phyloP scores from a whole-genome alignment of 805 yeast species.

The Spathaspora boniae region DNA sequence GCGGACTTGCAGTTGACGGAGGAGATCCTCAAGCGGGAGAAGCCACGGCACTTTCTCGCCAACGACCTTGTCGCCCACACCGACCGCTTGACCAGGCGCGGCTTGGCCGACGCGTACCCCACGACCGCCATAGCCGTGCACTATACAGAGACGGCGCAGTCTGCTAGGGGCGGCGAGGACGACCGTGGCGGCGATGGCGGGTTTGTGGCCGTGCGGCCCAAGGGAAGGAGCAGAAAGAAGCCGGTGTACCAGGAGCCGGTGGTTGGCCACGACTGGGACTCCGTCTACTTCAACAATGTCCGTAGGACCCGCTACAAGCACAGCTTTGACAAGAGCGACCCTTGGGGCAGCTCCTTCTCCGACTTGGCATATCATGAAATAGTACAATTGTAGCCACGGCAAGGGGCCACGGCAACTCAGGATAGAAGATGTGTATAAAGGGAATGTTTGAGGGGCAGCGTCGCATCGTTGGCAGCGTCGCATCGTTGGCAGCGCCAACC shows the following conservation, averaged over 20 bases:
- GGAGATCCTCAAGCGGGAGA: slow-evolving; percentile 23
- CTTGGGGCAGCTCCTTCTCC: slow-evolving; percentile 52
- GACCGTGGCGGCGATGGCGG: slow-evolving; percentile 14
- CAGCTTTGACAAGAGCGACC: slow-evolving; percentile 20
- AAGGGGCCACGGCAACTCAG: too few relatives aligned
- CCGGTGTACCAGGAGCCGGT: slow-evolving; percentile 27
- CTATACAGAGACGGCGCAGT: slow-evolving; percentile 9
- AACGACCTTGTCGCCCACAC: slow-evolving; percentile 54
- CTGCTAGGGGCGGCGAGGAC: slow-evolving; percentile 3
- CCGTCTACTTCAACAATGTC: slow-evolving; percentile 28
- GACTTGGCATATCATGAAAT: slow-evolving; percentile 46
- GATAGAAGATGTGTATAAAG: too few relatives aligned
- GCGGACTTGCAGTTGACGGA: slow-evolving; percentile 60
- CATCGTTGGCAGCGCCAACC: too few relatives aligned
- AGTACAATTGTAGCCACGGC: neutral
- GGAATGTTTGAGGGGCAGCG: too few relatives aligned
- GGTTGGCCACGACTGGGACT: slow-evolving; percentile 26
- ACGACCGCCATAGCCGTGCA: slow-evolving; percentile 37
- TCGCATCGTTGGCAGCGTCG: too few relatives aligned
- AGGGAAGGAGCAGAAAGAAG: slow-evolving; percentile 21
- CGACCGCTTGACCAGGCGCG: slow-evolving; percentile 44
- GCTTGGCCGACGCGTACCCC: slow-evolving; percentile 43
- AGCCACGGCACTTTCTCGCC: slow-evolving; percentile 44
- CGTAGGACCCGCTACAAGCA: slow-evolving; percentile 17
- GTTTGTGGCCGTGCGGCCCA: slow-evolving; percentile 10